Percentiles rank a stretch among this genome's conserved stretches.
phyloP scores from a whole-genome alignment of 2,329 filamentous ascomycete genomes.

The Aspergillus sp. region DNA sequence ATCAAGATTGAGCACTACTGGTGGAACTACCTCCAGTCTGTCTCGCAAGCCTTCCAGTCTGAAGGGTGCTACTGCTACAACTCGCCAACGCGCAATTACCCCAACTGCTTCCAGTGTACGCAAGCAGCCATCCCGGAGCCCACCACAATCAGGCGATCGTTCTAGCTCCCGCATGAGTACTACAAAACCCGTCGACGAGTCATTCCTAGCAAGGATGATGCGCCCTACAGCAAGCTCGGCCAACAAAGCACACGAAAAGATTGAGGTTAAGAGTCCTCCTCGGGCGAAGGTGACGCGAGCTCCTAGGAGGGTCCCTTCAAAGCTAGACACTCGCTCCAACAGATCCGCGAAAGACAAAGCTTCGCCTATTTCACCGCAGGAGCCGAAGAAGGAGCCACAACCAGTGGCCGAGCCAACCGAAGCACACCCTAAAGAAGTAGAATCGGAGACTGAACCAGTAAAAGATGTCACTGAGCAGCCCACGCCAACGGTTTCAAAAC shows the following conservation, averaged over 20 bases:
- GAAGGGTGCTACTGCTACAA: conserved; percentile 31
- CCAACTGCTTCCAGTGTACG: conserved; percentile 32
- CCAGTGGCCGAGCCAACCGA: conserved; percentile 10
- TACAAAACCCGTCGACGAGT: conserved; percentile 48
- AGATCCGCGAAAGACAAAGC: conserved; percentile 30
- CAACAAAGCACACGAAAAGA: conserved; percentile 53
- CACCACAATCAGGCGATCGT: conserved; percentile 39
- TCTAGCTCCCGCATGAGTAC: conserved; percentile 48
- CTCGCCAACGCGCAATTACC: conserved; percentile 29
- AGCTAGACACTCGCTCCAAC: conserved; percentile 26
- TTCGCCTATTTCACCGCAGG: neutral
- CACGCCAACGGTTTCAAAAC: neutral
- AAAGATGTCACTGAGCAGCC: neutral
- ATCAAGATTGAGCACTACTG: conserved; percentile 32
- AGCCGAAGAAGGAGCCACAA: conserved; percentile 16
- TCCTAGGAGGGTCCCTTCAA: conserved; percentile 31
- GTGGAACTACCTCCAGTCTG: conserved; percentile 28
- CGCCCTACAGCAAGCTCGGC: conserved; percentile 56
- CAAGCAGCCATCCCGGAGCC: conserved; percentile 38
- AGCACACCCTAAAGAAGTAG: conserved; percentile 1
- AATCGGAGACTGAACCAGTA: conserved; percentile 8
- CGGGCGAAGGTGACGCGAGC: conserved; percentile 31
- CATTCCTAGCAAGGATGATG: conserved; percentile 57
- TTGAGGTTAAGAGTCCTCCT: conserved; percentile 47
- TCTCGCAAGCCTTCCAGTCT: conserved; percentile 44